Evolutionary conservation across 1,284 basidiomycete species (phyloP), one percentile per base, ranked within the genome.

Genomic region (Phlebopus sp.): DNA sequence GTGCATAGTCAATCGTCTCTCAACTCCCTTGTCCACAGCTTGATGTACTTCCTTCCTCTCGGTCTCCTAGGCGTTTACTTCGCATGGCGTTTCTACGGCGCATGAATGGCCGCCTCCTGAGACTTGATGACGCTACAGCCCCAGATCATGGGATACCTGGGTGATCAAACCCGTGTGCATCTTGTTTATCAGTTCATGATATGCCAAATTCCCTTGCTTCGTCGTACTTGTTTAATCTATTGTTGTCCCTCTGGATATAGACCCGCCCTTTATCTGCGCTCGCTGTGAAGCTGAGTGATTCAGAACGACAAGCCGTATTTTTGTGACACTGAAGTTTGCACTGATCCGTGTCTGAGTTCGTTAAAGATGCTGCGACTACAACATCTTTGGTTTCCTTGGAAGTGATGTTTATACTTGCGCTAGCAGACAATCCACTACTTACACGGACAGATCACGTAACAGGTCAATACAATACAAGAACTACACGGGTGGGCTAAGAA

Each of bases 21-120:
- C 35, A 30, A n/a, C 31, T 37, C 23, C 17, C 11, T 51, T 52
- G 40, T 58, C 43, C 50, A 45, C 44, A 88, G 84, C 64, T 49
- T 83, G 62, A 84, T 88, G 77, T 92, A 91, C 75, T 82, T 92
- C 60, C 65, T 90, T 18, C 90, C 90, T 44, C 77, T 93, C 40
- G 78, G 72, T 41, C 70, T 84, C 23, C 74, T 93, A 42, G 87
- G 79, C 54, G 89, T 75, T 39, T 92, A 91, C 78, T 89, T 92
- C 54, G 90, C 81, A 39, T 93, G 81, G 79, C 79, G 87, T 57
- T 86, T 76, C 71, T 90, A 87, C 66, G 75, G 77, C 39, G 69
- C 64, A 60, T 79, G 66, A 74, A 43, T 38, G 35, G 32, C 30
- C 37, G 19, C 18, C 17, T 40, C 36, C 1, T 5, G 19, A 2